A percentile compares a stretch with the other conserved stretches of the same genome.
Conservation (phyloP, 139 green algal species). For the Micromonas pusilla region DNA sequence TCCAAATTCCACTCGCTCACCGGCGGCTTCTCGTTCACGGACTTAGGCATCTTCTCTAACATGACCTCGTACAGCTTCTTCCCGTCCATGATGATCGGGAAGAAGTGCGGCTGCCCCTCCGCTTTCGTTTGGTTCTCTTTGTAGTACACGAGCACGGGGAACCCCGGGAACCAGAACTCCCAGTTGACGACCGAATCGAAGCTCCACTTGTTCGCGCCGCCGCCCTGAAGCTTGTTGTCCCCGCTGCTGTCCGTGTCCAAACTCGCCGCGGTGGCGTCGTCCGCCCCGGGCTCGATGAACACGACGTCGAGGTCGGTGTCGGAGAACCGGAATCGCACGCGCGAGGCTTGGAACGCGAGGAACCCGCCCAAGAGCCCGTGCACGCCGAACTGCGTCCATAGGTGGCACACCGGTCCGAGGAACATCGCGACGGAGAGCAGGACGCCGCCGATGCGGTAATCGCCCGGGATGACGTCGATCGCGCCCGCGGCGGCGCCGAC, state of each 20-base stretch:
- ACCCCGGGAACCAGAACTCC: slow-evolving; percentile 89
- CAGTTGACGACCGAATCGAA: slow-evolving; percentile 71
- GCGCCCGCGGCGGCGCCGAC: neutral
- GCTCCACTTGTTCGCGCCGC: slow-evolving; percentile 28
- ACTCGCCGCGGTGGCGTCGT: neutral
- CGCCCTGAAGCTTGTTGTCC: slow-evolving; percentile 30
- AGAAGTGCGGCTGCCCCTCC: slow-evolving; percentile 84
- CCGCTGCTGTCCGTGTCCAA: neutral
- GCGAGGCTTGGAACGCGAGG: slow-evolving; percentile 12
- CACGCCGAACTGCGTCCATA: slow-evolving; percentile 9
- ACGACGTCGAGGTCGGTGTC: slow-evolving; percentile 20
- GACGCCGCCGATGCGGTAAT: slow-evolving; percentile 11
- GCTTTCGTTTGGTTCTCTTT: slow-evolving; percentile 97
- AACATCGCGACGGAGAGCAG: neutral
- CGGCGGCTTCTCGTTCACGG: slow-evolving; percentile 13
- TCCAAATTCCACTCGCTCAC: slow-evolving; percentile 17
- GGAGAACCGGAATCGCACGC: slow-evolving; percentile 18
- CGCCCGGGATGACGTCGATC: slow-evolving; percentile 7
- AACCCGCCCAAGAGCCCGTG: slow-evolving; percentile 4
- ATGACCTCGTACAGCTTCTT: slow-evolving; percentile 43
- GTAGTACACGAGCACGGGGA: slow-evolving; percentile 95
- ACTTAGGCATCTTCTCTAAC: slow-evolving; percentile 26
- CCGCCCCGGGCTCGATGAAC: slow-evolving; percentile 22
- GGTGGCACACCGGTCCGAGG: slow-evolving; percentile 4
- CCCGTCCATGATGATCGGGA: slow-evolving; percentile 44